Conservation (phyloP, 2,329 filamentous ascomycete genomes). For the Hymenoscyphus occultus region DNA sequence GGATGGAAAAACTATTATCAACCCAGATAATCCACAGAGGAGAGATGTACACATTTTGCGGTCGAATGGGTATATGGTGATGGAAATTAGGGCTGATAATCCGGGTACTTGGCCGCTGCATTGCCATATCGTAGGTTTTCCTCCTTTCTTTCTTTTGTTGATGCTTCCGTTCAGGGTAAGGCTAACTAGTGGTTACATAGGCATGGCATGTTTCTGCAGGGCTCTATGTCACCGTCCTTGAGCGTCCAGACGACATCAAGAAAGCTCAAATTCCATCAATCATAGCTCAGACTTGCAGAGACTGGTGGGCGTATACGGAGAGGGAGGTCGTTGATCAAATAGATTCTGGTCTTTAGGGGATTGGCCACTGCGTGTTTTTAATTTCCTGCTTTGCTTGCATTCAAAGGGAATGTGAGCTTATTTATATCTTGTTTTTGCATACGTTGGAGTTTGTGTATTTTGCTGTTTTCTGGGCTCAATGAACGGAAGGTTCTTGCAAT, state of each 20-base stretch:
- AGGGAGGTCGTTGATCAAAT: slow-evolving; percentile 19
- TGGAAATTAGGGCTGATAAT: slow-evolving; percentile 49
- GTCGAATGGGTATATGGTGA: slow-evolving; percentile 40
- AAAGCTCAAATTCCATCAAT: slow-evolving; percentile 46
- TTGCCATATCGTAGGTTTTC: slow-evolving; percentile 42
- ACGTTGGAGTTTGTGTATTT: background rate
- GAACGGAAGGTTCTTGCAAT: too few relatives aligned
- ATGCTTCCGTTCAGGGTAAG: too few relatives aligned
- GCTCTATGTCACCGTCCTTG: slow-evolving; percentile 39
- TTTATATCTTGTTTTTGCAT: background rate
- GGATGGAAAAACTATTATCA: slow-evolving; percentile 35
- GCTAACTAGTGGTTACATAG: slow-evolving; percentile 34
- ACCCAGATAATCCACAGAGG: slow-evolving; percentile 47
- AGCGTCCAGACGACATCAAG: slow-evolving; percentile 40
- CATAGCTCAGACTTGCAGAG: slow-evolving; percentile 52
- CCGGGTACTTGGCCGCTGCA: slow-evolving; percentile 52
- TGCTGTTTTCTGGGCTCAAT: background rate
- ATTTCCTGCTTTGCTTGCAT: background rate
- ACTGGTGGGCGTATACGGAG: slow-evolving; percentile 44
- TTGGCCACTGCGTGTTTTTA: background rate
- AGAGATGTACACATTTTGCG: slow-evolving; percentile 49
- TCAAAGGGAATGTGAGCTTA: background rate
- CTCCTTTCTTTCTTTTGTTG: background rate
- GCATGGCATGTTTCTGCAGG: slow-evolving; percentile 48
- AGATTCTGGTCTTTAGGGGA: slow-evolving; percentile 35